A percentile compares a stretch with the other conserved stretches of the same genome.
Evolutionary conservation across 148 eudicot species (phyloP).

Genomic region (Cornus controversa): DNA sequence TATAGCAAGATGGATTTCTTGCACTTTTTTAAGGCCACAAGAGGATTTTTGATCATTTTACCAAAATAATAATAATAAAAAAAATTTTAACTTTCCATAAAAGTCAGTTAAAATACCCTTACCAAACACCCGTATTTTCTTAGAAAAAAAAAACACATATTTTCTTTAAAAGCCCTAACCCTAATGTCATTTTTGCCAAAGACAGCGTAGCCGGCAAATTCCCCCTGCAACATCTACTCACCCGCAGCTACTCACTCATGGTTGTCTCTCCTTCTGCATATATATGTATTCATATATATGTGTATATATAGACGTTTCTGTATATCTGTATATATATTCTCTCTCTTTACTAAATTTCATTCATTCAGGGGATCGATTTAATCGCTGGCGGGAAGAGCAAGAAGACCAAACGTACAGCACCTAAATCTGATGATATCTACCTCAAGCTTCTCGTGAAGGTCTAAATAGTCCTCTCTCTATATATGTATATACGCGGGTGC

Average conservation of each 20-base stretch:
- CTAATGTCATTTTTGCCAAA: too few relatives aligned
- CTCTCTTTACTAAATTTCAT: neutral
- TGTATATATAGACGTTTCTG: neutral
- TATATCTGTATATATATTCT: neutral
- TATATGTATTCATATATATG: neutral
- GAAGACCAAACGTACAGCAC: constrained; percentile 33
- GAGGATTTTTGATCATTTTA: too few relatives aligned
- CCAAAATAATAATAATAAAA: too few relatives aligned
- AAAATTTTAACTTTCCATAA: too few relatives aligned
- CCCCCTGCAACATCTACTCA: neutral
- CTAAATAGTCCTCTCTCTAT: neutral
- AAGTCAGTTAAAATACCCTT: too few relatives aligned
- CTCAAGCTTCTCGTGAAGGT: constrained; percentile 38
- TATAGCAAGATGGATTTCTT: too few relatives aligned
- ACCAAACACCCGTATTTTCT: too few relatives aligned
- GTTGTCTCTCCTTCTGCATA: neutral
- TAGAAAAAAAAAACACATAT: too few relatives aligned
- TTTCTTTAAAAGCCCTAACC: too few relatives aligned
- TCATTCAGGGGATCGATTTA: constrained; percentile 32
- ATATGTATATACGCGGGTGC: neutral
- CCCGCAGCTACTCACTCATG: neutral
- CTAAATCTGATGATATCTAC: constrained; percentile 36
- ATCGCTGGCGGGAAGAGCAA: constrained; percentile 35
- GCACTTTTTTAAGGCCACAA: too few relatives aligned
- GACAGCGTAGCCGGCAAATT: too few relatives aligned